Evolutionary conservation across 805 yeast genomes (phyloP), one percentile per base, ranked within the genome.

Genomic region (Jamesozyma spencerorum): DNA sequence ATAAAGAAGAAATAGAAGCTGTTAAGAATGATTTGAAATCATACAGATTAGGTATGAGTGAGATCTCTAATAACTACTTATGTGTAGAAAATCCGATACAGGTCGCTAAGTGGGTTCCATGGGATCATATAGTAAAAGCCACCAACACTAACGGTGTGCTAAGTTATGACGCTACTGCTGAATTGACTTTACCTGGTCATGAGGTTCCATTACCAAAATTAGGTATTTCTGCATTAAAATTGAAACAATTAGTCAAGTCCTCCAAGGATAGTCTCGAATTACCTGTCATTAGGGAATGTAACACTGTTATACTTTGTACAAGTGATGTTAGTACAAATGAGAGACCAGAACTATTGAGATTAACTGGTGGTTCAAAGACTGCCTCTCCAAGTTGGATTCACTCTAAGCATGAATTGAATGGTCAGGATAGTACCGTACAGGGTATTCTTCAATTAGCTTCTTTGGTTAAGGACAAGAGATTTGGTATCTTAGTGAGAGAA

Each of bases 301-400:
- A 84, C 34, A 87, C 97, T 4, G 75, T 92, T 37, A 71, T 81
- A 26, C 65, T 86, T 40, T 65, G 75, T 38, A 68, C 66, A 31
- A 62, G 63, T 19, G 68, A 65, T 38, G 55, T 61, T n/a, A 60
- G 66, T 44, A 54, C 60, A 31, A 54, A 61, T 43, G 66, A 66
- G 37, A 64, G 54, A 43, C 67, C 69, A 34, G 92, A 84, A 60
- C 66, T 83, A 14, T 62, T 88, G 42, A 75, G 95, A 58, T 70
- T 90, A 47, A 76, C 90, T 20, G 97, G 97, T 36, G 95, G 95
- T 36, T 60, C 68, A 30, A 70, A 72, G 51, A 70, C 80, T 19
- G 71, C 79, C 39, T 71, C 74, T 44, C 88, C 96, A 51, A 76
- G 85, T 50, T 92, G 94, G 92, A 81, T 84, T 34, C 96, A 88